A percentile compares a stretch with the other conserved stretches of the same genome.
phyloP scores from a whole-genome alignment of 2,329 filamentous ascomycete genomes.

The Thermochaetoides dissita region DNA sequence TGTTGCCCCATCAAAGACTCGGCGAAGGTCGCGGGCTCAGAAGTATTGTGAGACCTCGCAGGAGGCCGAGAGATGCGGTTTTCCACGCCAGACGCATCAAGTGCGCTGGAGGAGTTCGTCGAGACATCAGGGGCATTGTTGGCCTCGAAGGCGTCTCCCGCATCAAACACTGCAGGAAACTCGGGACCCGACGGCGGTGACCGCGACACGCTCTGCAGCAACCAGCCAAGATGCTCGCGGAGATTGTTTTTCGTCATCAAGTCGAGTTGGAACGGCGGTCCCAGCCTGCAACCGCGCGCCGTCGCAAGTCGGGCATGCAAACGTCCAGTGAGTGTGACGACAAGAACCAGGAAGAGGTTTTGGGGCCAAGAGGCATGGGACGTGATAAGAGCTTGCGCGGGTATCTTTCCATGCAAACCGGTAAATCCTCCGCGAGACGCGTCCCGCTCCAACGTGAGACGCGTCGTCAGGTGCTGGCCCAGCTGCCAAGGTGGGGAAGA shows the following conservation, averaged over 20 bases:
- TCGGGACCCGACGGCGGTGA: constrained; percentile 25
- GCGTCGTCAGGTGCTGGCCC: constrained; percentile 11
- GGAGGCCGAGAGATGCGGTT: no score
- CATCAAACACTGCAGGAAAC: constrained; percentile 19
- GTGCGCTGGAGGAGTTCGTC: no score
- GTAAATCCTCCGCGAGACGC: constrained; percentile 3
- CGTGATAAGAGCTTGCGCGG: constrained; percentile 1
- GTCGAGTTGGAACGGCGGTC: constrained; percentile 26
- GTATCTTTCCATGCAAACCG: constrained; percentile 1
- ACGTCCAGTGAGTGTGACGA: background rate
- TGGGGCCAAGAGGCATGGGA: no score
- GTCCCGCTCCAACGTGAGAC: constrained; percentile 5
- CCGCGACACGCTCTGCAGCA: constrained; percentile 33
- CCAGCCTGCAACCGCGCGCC: constrained; percentile 16
- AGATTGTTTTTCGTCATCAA: constrained; percentile 52
- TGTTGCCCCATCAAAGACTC: no score
- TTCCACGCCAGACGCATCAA: no score
- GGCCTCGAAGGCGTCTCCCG: no score
- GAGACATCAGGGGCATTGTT: no score
- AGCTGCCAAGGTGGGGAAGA: background rate
- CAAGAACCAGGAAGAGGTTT: background rate
- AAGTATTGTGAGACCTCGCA: no score
- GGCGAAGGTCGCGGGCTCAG: no score
- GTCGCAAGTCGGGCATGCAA: constrained; percentile 9
- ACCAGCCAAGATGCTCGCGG: constrained; percentile 42